Evolutionary conservation across 768 basidiomycete genomes (phyloP).

Genomic region (Russula emetica): DNA sequence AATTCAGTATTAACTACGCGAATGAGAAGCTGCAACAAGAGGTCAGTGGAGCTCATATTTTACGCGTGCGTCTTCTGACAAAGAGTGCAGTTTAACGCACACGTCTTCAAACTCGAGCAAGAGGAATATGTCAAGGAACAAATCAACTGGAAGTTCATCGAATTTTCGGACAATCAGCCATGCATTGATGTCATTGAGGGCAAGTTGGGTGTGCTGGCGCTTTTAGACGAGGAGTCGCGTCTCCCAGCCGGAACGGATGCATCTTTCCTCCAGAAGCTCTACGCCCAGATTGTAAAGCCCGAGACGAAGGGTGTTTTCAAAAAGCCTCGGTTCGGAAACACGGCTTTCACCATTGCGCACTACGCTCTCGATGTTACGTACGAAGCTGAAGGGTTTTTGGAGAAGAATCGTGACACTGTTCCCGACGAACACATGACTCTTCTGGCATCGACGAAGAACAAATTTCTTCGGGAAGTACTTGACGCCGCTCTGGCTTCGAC

Average conservation of each 20-base stretch:
- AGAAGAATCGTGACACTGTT: slow-evolving; percentile 98
- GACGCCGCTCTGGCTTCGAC: slow-evolving; percentile 81
- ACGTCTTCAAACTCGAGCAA: slow-evolving; percentile 98
- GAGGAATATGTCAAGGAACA: slow-evolving; percentile 98
- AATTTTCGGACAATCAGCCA: slow-evolving; percentile 98
- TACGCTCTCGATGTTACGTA: slow-evolving; percentile 98
- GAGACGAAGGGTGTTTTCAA: slow-evolving; percentile 89
- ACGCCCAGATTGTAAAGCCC: slow-evolving; percentile 78
- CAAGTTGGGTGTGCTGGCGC: slow-evolving; percentile 88
- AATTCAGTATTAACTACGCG: slow-evolving; percentile 99
- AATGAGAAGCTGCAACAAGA: slow-evolving; percentile 98
- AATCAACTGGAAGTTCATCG: slow-evolving; percentile 99
- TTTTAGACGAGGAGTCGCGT: slow-evolving; percentile 97
- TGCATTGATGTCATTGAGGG: slow-evolving; percentile 99
- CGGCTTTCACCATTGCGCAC: slow-evolving; percentile 95
- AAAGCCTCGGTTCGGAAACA: slow-evolving; percentile 97
- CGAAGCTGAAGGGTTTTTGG: slow-evolving; percentile 96
- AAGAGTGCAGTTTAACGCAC: slow-evolving; percentile 82
- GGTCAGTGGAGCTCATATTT: slow-evolving; percentile 42
- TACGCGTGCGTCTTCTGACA: not conserved
- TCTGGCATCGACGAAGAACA: slow-evolving; percentile 80
- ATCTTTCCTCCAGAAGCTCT: slow-evolving; percentile 90
- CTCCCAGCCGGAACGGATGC: slow-evolving; percentile 88
- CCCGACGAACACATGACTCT: slow-evolving; percentile 96
- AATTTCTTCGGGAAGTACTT: slow-evolving; percentile 91